A percentile compares a stretch with the other conserved stretches of the same genome.
phyloP scores from a whole-genome alignment of 495 filamentous ascomycete species.

The Neurospora sp. region DNA sequence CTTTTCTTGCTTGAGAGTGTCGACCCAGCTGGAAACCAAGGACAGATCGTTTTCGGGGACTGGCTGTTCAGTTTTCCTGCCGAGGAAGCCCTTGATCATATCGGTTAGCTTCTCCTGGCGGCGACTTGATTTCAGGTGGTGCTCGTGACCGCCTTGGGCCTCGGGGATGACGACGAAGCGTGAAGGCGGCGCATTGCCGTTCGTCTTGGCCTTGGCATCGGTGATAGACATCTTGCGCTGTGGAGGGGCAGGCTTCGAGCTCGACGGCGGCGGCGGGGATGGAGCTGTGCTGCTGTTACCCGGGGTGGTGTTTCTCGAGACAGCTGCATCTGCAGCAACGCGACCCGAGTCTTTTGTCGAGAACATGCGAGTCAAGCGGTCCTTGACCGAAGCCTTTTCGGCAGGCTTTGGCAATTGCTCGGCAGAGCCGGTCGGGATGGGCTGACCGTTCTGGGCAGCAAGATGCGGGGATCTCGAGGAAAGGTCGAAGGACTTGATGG shows the following conservation, averaged over 20 bases:
- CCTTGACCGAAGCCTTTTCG: slow-evolving; percentile 40
- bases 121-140: slow-evolving; percentile 76
- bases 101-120: slow-evolving; percentile 94
- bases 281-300: slow-evolving; percentile 1
- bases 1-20: slow-evolving; percentile 82
- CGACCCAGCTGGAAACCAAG: slow-evolving; percentile 91
- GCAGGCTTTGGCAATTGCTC: slow-evolving; percentile 26
- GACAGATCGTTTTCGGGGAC: slow-evolving; percentile 74
- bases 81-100: slow-evolving; percentile 76
- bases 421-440: slow-evolving; percentile 11
- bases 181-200: slow-evolving; percentile 19
- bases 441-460: slow-evolving; percentile 27
- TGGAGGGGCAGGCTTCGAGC: slow-evolving; percentile 14
- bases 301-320: slow-evolving; percentile 10
- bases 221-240: slow-evolving; percentile 21
- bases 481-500: slow-evolving; percentile 33
- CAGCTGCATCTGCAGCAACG: slow-evolving; percentile 10
- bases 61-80: slow-evolving; percentile 59
- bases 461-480: slow-evolving; percentile 31
- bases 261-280: slow-evolving; percentile 9
- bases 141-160: slow-evolving; percentile 59
- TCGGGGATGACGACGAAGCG: slow-evolving; percentile 35
- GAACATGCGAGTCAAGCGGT: slow-evolving; percentile 41
- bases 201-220: slow-evolving; percentile 18
- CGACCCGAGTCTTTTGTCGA: slow-evolving; percentile 32